Evolutionary conservation across 441 rosid genomes (phyloP), one percentile per base, ranked within the genome.

Genomic region (Cnidoscolus chayamansa): DNA sequence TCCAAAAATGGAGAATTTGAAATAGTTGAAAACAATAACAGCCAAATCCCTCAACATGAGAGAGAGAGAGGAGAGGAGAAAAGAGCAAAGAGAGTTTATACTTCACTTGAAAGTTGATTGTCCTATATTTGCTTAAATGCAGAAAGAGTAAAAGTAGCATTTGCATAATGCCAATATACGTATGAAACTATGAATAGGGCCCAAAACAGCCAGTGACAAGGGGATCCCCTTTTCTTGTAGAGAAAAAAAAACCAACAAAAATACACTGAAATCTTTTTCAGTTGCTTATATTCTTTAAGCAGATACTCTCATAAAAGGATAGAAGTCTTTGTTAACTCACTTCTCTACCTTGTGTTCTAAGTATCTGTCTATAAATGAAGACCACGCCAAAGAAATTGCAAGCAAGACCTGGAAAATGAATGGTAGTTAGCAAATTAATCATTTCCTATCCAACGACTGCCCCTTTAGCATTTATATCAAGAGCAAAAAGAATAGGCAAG

Each of bases 311-410:
- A 63, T 70, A 68, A 70, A 45, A 68, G 50, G 64, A 54, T 55
- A 78, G 70, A 74, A 84, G 85, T 81, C 75, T 84, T 76, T 84
- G 83, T 77, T 71, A 88, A 90, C 96, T 91, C 96, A 90, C 90
- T 84, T 88, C 90, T 87, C 84, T 93, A 93, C 97, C 97, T 93
- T 91, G 93, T 76, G 89, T 81, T 68, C 82, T 76, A 79, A 90
- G 87, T 69, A 82, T 80, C 79, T 81, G 90, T 74, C 84, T 87
- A 64, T 82, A 93, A 77, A 88, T 87, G 81, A 90, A 87, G 76
- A 93, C 88, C 68, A 89, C 82, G 10, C 98, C 98, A 72, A 87
- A 87, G 86, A 88, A 90, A 75, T 96, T 91, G 86, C 91, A 91
- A 75, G 89, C 93, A 83, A 93, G 90, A 77, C 96, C 98, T 93